phyloP scores from a whole-genome alignment of 441 rosid genomes.

The Adansonia madagascariensis region DNA sequence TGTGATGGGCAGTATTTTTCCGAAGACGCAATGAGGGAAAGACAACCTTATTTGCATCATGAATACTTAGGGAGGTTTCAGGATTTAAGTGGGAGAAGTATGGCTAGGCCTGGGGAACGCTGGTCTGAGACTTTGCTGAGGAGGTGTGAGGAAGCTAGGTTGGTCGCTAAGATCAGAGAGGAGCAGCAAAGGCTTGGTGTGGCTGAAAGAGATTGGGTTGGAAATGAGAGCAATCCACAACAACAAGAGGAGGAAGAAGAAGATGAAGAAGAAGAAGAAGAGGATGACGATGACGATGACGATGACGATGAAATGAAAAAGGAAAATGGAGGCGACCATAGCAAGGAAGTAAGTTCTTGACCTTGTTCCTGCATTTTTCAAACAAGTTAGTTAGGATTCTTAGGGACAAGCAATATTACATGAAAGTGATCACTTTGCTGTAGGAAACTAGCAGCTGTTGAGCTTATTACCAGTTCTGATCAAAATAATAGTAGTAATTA shows the following conservation, averaged over 20 bases:
- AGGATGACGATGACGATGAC: constrained; percentile 40
- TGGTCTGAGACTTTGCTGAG: constrained; percentile 95
- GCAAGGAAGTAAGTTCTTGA: constrained; percentile 44
- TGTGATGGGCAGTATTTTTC: constrained; percentile 79
- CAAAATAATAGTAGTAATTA: background rate
- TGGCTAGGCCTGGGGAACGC: constrained; percentile 93
- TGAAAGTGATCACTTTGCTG: background rate
- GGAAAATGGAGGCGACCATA: constrained; percentile 29
- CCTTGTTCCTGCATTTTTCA: background rate
- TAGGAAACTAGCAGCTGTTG: background rate
- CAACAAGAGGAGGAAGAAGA: constrained; percentile 55
- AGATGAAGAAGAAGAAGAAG: constrained; percentile 52
- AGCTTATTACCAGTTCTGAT: background rate
- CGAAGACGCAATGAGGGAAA: constrained; percentile 94
- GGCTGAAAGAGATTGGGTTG: constrained; percentile 79
- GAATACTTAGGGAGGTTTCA: constrained; percentile 92
- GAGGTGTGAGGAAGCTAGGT: constrained; percentile 73
- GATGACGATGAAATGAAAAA: constrained; percentile 28
- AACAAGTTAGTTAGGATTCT: constrained; percentile 1
- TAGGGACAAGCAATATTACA: background rate
- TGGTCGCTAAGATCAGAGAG: constrained; percentile 77
- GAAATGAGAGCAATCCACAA: constrained; percentile 46
- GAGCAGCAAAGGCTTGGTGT: constrained; percentile 91
- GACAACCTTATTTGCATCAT: constrained; percentile 92
- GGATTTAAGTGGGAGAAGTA: constrained; percentile 71